Conservation (phyloP, 2,329 filamentous ascomycete genomes). For the Cladosporium velox region DNA sequence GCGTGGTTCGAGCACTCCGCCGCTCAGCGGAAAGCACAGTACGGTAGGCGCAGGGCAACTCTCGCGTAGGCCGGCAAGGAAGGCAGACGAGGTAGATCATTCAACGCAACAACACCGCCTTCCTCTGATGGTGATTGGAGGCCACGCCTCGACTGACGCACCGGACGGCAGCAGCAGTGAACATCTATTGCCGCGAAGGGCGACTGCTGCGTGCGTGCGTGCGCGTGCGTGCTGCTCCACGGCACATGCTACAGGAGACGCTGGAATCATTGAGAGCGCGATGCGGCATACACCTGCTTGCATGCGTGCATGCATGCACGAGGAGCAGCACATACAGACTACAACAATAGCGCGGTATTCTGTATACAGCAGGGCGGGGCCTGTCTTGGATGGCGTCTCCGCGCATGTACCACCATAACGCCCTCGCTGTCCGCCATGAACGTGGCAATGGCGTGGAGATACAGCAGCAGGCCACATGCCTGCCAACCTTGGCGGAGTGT, state of each 20-base stretch:
- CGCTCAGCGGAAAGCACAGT: conserved; percentile 1
- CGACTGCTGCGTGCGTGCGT: neutral
- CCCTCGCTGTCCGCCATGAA: conserved; percentile 6
- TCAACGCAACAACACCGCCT: conserved; percentile 1
- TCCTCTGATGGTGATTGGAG: neutral
- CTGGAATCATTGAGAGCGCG: neutral
- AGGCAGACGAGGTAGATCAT: conserved; percentile 13
- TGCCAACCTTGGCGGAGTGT: neutral
- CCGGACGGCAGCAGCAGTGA: neutral
- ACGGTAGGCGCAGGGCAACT: conserved; percentile 12
- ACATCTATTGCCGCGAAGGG: conserved; percentile 3
- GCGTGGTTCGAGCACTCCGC: conserved; percentile 4
- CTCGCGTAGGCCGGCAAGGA: conserved; percentile 18
- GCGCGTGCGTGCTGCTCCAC: neutral
- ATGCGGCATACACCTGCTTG: neutral
- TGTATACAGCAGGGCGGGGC: neutral
- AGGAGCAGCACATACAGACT: neutral
- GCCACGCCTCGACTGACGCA: neutral
- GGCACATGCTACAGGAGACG: conserved; percentile 8
- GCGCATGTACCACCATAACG: conserved; percentile 4
- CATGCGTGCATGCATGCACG: neutral
- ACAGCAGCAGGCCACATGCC: conserved; percentile 6
- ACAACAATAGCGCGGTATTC: neutral
- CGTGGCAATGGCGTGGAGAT: conserved; percentile 14
- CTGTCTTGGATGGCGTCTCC: conserved; percentile 1